Base-by-base conservation (phyloP, 2,329 filamentous ascomycete genomes). In the Phyllachora maydis region DNA sequence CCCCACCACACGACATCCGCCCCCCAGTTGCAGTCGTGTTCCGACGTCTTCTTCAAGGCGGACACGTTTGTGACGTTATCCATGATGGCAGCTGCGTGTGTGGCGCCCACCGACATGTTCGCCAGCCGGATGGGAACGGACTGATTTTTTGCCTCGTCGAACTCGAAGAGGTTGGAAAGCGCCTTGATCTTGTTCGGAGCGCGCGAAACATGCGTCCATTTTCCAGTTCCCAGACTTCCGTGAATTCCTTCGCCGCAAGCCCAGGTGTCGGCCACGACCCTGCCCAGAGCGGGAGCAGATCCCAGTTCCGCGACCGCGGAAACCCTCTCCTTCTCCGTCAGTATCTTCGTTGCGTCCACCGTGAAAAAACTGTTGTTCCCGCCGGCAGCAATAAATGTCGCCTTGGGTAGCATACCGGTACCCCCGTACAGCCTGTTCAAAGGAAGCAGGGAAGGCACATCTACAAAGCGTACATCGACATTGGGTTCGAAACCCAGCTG, bases 1-100 rank as follows among this genome's bases (percentile, higher is more conserved):
- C 88, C 88, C 79, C 83, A 98, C 56, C 79, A 90, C 2, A 95
- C 45, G 15, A 83, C 71, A 42, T 95, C 88, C 4, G 75, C 69
- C 23, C 88, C 88, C 66, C 72, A 92, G 42, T 88, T 83, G 2
- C 71, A 79, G 37, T 82, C 75, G 33, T 77, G 74, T 30, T 37
- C 43, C 3, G 58, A 51, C n/a, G n/a, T n/a, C n/a, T n/a, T n/a
- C n/a, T n/a, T n/a, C n/a, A n/a, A n/a, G 2, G 70, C 59, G 10
- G 56, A 50, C 5, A 82, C 58, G 25, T 69, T 58, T 1, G 77
- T 77, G 15, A 75, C 64, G 41, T 93, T 93, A 39, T 70, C 63
- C 67, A 95, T 71, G 7, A 88, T 60, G 2, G 81, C 85, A 1
- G 78, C 67, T 16, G 68, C 72, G 46, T 98, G 88, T 0, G 76